Base-by-base conservation (phyloP, 352 stramenopile genomes). In the Phytopythium boreale region DNA sequence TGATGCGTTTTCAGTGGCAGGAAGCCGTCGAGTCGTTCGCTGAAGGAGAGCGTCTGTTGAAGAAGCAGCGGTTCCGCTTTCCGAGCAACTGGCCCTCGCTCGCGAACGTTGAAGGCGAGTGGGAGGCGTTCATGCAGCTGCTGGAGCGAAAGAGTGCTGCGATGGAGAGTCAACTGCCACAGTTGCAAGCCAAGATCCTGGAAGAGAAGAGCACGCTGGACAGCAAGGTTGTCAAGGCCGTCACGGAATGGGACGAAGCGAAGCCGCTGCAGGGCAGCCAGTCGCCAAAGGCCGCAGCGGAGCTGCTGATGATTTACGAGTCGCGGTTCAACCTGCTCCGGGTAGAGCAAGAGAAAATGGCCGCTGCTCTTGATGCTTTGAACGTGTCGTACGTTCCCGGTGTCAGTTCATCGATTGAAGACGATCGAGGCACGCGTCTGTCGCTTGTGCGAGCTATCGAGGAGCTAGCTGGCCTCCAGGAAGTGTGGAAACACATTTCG, bases 171-270 rank as follows among this genome's bases (percentile, higher is more conserved):
- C 96, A 99, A 64, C 74, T 99, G 26, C 97, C 97, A 22, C 79
- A 99, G 60, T 76, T 99, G 15, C 97, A 99, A 74, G 90, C 92
- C 31, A 98, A 99, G 59, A 98, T 99, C 59, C 73, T 98, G 20
- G 91, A 97, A 53, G 97, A 99, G 68, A 98, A 99, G 65, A 91
- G 88, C 51, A 80, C 80, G 12, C 78, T 98, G 8, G 77, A 96
- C 61, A 84, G 76, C 69, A 94, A 95, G 67, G 90, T 96, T 52
- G 61, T 59, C 17, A 88, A 90, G 58, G 73, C 86, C 20, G 84
- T 95, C 27, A 39, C 65, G 6, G 88, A 96, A 46, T 96, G 88
- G 88, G 88, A 96, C 64, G 72, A 60, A 37, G 76, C 76, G 4
- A 96, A 96, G 69, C 87, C 88, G 0, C 60, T 96, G 7, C 79